Evolutionary conservation across 441 rosid species (phyloP), one percentile per base, ranked within the genome.

Genomic region (Macaranga tanarius): DNA sequence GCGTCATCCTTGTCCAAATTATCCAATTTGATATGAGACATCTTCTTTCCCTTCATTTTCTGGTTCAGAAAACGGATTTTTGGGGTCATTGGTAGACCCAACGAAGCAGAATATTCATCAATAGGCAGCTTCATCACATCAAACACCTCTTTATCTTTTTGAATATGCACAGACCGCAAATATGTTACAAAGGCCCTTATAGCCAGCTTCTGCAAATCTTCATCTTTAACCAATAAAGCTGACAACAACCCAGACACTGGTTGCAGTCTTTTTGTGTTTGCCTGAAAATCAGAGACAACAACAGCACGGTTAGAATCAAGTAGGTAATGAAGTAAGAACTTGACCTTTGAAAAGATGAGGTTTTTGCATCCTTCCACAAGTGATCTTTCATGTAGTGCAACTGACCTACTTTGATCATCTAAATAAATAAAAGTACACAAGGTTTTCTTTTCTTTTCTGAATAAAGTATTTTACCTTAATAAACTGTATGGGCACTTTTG

Each of bases 1-100:
- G 61, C 82, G 62, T 80, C 58, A 44, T 78, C 80, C 59, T 86
- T 22, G 6, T 66, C 77, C 63, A 72, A 67, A 65, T 65, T 74
- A 78, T 71, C 87, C 23, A 77, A 66, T 79, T 83, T 87, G 65
- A 79, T 52, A 40, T 71, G 62, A 45, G 84, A 69, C 26, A 66
- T 75, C 12, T 51, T 79, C 70, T 84, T 85, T 22, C 82, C 77
- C 82, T 81, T 87, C 22, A 73, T 64, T 85, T 83, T 85, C 65
- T 82, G 84, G 68, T 86, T 86, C 72, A 89, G 73, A 76, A 92
- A 92, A 28, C 89, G 88, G 72, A 92, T 74, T 81, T 77, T 87
- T 0, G 98, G 99, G 65, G 92, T 81, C 92, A 92, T 87, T 47
- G 97, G 97, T 72, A 95, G 86, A 73, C 99, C 98, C 84, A 95